Base-by-base conservation (phyloP, 139 green algal species). In the Mychonastes homosphaera region DNA sequence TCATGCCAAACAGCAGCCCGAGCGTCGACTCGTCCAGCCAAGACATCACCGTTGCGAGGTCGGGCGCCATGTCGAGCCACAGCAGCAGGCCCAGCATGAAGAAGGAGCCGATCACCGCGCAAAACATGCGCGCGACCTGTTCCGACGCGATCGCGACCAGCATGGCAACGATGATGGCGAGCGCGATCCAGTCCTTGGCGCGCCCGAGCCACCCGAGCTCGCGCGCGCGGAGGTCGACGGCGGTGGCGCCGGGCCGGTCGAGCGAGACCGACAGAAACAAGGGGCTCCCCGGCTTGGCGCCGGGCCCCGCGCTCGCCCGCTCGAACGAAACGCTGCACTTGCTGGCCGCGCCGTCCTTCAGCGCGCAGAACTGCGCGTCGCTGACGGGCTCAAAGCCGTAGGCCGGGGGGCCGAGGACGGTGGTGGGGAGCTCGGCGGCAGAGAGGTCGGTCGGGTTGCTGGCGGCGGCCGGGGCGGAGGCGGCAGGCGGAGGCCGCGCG, bases 1-100 rank as follows among this genome's bases (percentile, higher is more conserved):
- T 83, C 75, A 82, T 82, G 21, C 75, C 75, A 53, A 74, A 83
- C 29, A 83, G 65, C 40, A 83, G 69, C 21, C 64, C 69, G 21
- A 83, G 62, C 7, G 76, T 75, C n/a, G 53, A 57, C 52, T 74
- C 67, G 33, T 83, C 69, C 44, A 83, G 64, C 53, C 70, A 83
- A 27, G 51, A 29, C 3, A 71, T 59, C 8, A 67, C 68, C 19
- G 51, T 63, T 3, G 40, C 51, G 24, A 79, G 38, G 33, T 19
- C 56, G 6, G 72, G 72, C 1, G 63, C 44, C 58, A 65, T 54
- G 53, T 80, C 62, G 26, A 56, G 34, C 32, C 62, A 62, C 51
- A 79, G 63, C 48, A 83, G 62, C 39, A 83, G 65, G 33, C 52
- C 45, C 46, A 78, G 34, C 57, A 80, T 77, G 7, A 39, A 15